These are phyloP conservation scores for Argentina anserina DNA, from an alignment of 306 rosid species.

Conservation along the genomic window DNA sequence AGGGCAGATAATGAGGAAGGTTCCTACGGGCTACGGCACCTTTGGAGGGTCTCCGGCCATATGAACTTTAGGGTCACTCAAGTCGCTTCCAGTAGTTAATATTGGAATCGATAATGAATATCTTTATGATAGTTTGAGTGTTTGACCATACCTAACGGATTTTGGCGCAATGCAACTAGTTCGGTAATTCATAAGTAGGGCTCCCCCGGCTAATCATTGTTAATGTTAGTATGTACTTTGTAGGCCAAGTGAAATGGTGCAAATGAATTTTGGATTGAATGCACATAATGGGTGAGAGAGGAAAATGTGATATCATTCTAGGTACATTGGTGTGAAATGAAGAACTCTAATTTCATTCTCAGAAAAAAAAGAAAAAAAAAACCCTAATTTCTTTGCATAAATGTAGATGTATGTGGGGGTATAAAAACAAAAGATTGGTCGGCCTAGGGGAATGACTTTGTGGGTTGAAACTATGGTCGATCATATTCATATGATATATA, in stretches of 20 bases:
- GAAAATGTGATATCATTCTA: not conserved
- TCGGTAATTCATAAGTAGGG: not conserved
- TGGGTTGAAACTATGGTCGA: not conserved
- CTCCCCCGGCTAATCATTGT: not conserved
- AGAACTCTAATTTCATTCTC: no score
- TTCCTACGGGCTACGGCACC: not conserved
- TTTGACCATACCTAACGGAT: not conserved
- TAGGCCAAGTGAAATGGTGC: not conserved
- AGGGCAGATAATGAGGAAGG: conserved; percentile 3
- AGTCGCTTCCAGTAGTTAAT: not conserved
- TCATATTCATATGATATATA: not conserved
- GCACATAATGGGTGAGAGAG: not conserved
- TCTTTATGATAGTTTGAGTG: not conserved
- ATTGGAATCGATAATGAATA: not conserved
- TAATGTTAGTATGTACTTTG: not conserved
- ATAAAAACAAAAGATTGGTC: not conserved
- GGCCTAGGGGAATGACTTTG: not conserved
- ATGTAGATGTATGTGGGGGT: not conserved
- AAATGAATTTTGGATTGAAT: not conserved
- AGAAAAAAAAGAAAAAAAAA: not conserved
- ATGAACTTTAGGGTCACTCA: not conserved
- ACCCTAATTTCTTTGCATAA: not conserved
- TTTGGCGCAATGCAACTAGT: not conserved
- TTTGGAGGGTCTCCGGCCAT: not conserved
- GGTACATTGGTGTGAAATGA: not conserved